These are phyloP conservation scores for Verticillium isaacii DNA, from an alignment of 2,329 filamentous ascomycete genomes.

Conservation along the genomic window DNA sequence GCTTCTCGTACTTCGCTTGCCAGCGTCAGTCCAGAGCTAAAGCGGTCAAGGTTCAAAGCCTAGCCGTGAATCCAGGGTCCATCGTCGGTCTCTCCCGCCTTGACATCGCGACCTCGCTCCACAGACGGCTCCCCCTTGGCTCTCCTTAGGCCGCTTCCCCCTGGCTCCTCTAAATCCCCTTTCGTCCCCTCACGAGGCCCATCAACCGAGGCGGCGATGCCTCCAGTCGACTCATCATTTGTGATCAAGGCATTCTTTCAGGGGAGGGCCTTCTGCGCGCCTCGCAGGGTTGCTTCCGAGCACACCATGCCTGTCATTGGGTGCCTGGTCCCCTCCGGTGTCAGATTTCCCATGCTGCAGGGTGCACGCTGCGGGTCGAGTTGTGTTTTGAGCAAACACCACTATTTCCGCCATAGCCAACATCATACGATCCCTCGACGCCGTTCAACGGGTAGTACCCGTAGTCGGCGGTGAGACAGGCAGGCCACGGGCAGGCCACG, in stretches of 20 bases:
- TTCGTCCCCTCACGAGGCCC: background rate
- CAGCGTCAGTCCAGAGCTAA: background rate
- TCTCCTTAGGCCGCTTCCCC: background rate
- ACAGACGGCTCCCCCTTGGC: background rate
- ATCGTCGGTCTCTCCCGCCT: background rate
- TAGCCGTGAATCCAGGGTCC: background rate
- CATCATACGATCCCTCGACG: slow-evolving; percentile 2
- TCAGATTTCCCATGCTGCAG: background rate
- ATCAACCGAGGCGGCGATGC: background rate
- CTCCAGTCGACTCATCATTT: background rate
- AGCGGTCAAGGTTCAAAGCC: background rate
- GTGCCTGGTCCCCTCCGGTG: background rate
- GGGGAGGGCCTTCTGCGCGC: background rate
- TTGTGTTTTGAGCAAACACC: background rate
- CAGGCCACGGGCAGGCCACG: background rate
- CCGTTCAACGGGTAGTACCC: background rate
- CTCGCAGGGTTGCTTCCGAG: background rate
- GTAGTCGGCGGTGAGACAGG: background rate
- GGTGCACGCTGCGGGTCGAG: background rate
- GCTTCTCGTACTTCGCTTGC: background rate
- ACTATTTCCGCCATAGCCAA: background rate
- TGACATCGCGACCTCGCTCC: background rate
- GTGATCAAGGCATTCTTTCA: background rate
- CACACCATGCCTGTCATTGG: background rate
- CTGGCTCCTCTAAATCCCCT: background rate